These are phyloP conservation scores for Syzygium syzygioides DNA, from an alignment of 441 rosid genomes.

Conservation along the genomic window DNA sequence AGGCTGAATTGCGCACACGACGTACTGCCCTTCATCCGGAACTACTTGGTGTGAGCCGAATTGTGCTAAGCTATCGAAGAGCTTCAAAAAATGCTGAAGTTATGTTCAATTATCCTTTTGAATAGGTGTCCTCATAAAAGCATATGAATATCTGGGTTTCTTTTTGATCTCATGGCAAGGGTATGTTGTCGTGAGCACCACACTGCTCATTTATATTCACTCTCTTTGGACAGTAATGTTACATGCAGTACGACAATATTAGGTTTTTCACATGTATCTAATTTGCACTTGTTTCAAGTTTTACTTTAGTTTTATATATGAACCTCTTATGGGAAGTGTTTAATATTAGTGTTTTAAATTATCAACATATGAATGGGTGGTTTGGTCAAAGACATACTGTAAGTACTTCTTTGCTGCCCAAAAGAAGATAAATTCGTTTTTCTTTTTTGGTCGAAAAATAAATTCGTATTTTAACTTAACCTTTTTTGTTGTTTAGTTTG, in stretches of 20 bases:
- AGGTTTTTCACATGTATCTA: background rate
- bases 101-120: background rate
- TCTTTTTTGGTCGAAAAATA: no score
- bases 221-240: no score
- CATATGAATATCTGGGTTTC: background rate
- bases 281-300: background rate
- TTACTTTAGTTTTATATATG: background rate
- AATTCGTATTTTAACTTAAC: no score
- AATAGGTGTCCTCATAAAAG: background rate
- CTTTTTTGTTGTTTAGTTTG: no score
- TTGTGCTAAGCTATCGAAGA: background rate
- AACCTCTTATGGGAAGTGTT: background rate
- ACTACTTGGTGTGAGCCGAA: background rate
- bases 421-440: no score
- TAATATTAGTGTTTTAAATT: no score
- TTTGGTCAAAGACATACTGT: no score
- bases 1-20: background rate
- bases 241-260: background rate
- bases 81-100: background rate
- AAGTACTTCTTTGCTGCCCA: no score
- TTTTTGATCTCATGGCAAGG: background rate
- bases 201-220: no score
- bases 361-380: no score
- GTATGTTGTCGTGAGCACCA: background rate
- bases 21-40: background rate